Evolutionary conservation across 208 protist genomes (phyloP).

Genomic region (Leishmania turanica): DNA sequence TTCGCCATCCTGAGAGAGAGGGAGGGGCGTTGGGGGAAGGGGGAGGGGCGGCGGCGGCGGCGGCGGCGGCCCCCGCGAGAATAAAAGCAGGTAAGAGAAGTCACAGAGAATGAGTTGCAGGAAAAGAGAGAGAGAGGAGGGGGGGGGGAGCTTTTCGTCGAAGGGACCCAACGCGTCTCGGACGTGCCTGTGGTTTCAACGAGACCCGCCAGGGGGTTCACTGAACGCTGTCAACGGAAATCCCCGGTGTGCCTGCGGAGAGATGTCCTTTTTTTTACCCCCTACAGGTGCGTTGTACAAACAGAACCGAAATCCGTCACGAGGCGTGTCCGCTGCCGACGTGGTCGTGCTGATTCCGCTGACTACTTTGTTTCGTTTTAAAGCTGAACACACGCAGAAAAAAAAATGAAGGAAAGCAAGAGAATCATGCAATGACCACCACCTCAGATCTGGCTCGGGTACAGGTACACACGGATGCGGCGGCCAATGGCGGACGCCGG

Average conservation of each 20-base stretch:
- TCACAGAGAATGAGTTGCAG: neutral
- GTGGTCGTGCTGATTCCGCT: neutral
- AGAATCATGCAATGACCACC: slow-evolving; percentile 4
- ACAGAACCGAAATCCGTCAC: neutral
- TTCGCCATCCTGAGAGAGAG: neutral
- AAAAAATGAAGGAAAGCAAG: slow-evolving; percentile 18
- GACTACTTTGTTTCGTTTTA: neutral
- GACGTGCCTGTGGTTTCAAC: neutral
- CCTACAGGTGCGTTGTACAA: neutral
- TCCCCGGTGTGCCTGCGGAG: neutral
- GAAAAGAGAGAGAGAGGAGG: neutral
- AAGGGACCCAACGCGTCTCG: neutral
- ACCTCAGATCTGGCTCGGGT: slow-evolving; percentile 97
- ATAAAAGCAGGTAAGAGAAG: neutral
- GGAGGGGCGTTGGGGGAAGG: neutral
- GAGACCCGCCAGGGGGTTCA: neutral
- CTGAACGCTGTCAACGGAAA: neutral
- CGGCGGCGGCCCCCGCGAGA: neutral
- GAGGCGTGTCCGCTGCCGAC: neutral
- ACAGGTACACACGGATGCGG: slow-evolving; percentile 98
- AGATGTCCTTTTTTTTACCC: neutral
- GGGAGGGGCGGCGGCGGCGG: too few species aligned
- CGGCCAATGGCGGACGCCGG: slow-evolving; percentile 96
- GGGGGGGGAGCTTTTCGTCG: neutral
- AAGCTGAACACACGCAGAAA: neutral